These are phyloP conservation scores for Omphalotus guepiniiformis DNA, from an alignment of 768 basidiomycete species.

Conservation along the genomic window DNA sequence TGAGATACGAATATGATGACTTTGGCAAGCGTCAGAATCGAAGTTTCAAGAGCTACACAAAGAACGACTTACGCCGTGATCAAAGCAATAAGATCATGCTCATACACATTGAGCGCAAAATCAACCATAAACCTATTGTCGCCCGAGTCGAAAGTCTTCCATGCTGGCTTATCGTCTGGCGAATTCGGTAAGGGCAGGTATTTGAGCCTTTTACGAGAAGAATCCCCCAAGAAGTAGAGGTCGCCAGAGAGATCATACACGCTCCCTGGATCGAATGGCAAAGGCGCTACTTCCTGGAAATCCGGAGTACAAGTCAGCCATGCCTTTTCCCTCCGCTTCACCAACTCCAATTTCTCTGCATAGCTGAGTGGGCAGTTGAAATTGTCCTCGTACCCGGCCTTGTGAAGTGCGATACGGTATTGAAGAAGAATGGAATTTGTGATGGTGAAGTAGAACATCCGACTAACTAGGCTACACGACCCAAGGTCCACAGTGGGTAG, in stretches of 20 bases:
- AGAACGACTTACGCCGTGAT: constrained; percentile 32
- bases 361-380: constrained; percentile 17
- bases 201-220: constrained; percentile 21
- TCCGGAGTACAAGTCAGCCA: constrained; percentile 26
- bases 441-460: constrained; percentile 22
- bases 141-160: constrained; percentile 22
- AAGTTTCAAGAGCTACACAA: neutral
- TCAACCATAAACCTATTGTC: constrained; percentile 32
- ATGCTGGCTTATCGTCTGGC: constrained; percentile 20
- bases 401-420: constrained; percentile 25
- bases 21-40: neutral
- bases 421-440: constrained; percentile 25
- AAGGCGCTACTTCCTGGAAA: constrained; percentile 22
- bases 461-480: constrained; percentile 18
- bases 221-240: constrained; percentile 33
- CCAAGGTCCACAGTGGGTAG: constrained; percentile 23
- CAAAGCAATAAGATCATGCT: constrained; percentile 41
- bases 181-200: constrained; percentile 30
- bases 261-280: constrained; percentile 26
- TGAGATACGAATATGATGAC: neutral
- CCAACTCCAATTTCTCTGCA: constrained; percentile 22
- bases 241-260: constrained; percentile 42
- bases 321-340: constrained; percentile 23
- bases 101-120: constrained; percentile 37
- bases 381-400: constrained; percentile 27